phyloP scores from a whole-genome alignment of 2,329 filamentous ascomycete species.

The Drechslerella stenobrocha region DNA sequence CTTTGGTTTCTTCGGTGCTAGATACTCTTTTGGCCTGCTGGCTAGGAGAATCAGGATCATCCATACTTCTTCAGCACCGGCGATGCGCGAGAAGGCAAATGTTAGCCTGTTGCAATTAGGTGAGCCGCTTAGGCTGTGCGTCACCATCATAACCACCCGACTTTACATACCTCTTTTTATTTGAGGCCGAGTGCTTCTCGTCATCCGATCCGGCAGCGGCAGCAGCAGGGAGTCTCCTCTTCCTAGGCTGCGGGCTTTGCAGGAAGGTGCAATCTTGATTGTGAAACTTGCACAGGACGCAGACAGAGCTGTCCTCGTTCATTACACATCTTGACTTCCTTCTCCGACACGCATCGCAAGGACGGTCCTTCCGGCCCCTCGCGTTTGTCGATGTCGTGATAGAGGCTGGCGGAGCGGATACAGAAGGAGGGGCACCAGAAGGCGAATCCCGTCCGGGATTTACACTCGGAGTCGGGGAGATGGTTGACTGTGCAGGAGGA shows the following conservation, averaged over 20 bases:
- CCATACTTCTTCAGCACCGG: constrained; percentile 50
- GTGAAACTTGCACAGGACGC: constrained; percentile 75
- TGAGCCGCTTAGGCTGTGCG: constrained; percentile 10
- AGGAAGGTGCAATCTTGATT: constrained; percentile 78
- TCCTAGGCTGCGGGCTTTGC: constrained; percentile 74
- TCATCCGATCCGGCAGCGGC: constrained; percentile 58
- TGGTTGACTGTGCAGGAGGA: constrained; percentile 38
- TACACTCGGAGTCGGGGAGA: constrained; percentile 29
- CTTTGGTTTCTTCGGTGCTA: constrained; percentile 40
- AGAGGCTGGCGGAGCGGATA: constrained; percentile 34
- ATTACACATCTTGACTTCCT: constrained; percentile 76
- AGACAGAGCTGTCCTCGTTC: constrained; percentile 72
- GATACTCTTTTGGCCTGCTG: constrained; percentile 30
- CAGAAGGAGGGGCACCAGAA: constrained; percentile 37
- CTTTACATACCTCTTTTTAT: constrained; percentile 67
- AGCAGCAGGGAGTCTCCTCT: constrained; percentile 72
- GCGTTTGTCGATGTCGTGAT: constrained; percentile 52
- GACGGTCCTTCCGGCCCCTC: constrained; percentile 59
- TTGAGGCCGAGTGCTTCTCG: constrained; percentile 59
- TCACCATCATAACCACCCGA: constrained; percentile 38
- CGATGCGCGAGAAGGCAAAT: constrained; percentile 22
- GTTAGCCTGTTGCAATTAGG: constrained; percentile 19
- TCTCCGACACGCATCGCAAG: constrained; percentile 74
- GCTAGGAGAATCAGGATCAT: constrained; percentile 50
- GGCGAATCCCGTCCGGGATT: constrained; percentile 48